Evolutionary conservation across 768 basidiomycete genomes (phyloP).

Genomic region (Paxillus involutus): DNA sequence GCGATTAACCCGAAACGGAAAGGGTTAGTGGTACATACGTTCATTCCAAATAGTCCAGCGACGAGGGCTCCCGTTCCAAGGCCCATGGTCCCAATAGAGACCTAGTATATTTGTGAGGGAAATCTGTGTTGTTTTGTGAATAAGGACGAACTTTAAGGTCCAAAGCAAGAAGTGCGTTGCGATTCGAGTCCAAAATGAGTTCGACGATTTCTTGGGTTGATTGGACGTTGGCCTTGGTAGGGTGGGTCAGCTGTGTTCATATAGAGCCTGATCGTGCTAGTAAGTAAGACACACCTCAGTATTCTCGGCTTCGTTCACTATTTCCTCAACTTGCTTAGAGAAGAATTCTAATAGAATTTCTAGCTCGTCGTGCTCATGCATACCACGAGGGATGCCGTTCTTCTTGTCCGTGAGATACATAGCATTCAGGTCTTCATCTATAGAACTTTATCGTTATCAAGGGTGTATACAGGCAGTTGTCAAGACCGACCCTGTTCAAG

Average conservation of each 20-base stretch:
- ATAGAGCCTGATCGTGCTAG: not conserved
- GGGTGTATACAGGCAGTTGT: not conserved
- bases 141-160: conserved; percentile 70
- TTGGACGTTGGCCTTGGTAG: conserved; percentile 74
- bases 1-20: conserved; percentile 24
- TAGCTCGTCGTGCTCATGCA: conserved; percentile 87
- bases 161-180: conserved; percentile 87
- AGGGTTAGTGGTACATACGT: conserved; percentile 53
- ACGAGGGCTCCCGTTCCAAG: conserved; percentile 87
- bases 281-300: conserved; percentile 58
- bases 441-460: conserved; percentile 4
- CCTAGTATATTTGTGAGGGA: conserved; percentile 37
- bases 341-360: conserved; percentile 94
- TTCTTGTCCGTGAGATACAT: conserved; percentile 95
- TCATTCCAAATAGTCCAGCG: conserved; percentile 96
- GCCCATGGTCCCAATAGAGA: conserved; percentile 94
- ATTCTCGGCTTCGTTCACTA: conserved; percentile 89
- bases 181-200: conserved; percentile 92
- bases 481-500: conserved; percentile 74
- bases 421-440: conserved; percentile 91
- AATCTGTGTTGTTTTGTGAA: not conserved
- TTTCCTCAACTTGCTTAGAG: conserved; percentile 95
- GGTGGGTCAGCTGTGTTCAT: conserved; percentile 2
- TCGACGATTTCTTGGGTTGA: conserved; percentile 99
- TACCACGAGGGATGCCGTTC: conserved; percentile 53